Evolutionary conservation across 352 stramenopile genomes (phyloP), one percentile per base, ranked within the genome.

Genomic region (Thalassiosira hispida): DNA sequence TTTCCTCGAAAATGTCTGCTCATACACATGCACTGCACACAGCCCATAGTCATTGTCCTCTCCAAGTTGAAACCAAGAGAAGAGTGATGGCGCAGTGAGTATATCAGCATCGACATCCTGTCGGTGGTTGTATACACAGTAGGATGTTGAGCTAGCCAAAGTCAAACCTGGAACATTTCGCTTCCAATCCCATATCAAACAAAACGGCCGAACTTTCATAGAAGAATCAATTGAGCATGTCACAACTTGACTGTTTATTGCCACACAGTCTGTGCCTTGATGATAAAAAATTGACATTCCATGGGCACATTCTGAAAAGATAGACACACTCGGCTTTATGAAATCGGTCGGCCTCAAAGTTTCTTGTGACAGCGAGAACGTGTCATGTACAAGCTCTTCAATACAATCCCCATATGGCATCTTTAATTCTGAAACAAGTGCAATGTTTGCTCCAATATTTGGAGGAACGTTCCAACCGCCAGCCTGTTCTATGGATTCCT

Each of bases 111-210:
- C 25, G 47, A 31, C 47, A 29, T 56, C 46, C 27, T 53, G 14
- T 53, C 27, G 14, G n/a, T 35, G 14, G 22, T 49, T 14, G 27
- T 25, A 25, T n/a, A 49, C 44, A 35, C 11, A 35, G 25, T 59
- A 61, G n/a, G 59, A 57, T 20, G 46, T 31, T 29, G 35, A 60
- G 47, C 59, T 31, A 53, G 57, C 49, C 29, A 77, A 56, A 27
- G 59, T 79, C 33, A 84, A 59, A 33, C 76, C 68, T 53, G 42
- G 49, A 42, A 59, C 51, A 70, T 78, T 79, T 23, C 63, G 33
- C 59, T 84, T 84, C 76, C 76, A 84, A 73, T 84, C 76, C 76
- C 76, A 84, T 18, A 75, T 71, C 4, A 74, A 57, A 63, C 62
- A 78, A 38, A 65, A 73, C 29, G 69, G 65, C 40, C 66, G 44